Evolutionary conservation across 1,139 yeast species (phyloP).

Genomic region (Pichia sp.): DNA sequence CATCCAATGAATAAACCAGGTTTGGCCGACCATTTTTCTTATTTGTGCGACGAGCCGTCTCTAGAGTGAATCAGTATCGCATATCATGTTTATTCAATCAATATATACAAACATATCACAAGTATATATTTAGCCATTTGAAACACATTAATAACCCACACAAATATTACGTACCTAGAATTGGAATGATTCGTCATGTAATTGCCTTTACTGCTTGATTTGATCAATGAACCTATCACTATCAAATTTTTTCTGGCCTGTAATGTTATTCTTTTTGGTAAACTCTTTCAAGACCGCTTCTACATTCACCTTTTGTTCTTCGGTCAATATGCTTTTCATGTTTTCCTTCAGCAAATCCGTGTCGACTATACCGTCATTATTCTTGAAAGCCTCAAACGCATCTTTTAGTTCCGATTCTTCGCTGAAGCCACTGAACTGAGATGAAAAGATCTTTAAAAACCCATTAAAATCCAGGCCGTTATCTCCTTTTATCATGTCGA

Average conservation of each 20-base stretch:
- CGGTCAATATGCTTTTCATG: slow-evolving; percentile 34
- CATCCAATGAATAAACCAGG: no score
- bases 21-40: no score
- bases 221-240: slow-evolving; percentile 55
- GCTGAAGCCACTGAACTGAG: slow-evolving; percentile 48
- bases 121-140: no score
- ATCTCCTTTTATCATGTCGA: slow-evolving; percentile 26
- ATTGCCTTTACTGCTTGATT: slow-evolving; percentile 13
- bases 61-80: no score
- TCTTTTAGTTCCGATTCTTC: slow-evolving; percentile 49
- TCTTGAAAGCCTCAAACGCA: slow-evolving; percentile 53
- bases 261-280: slow-evolving; percentile 43
- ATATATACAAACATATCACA: no score
- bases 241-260: slow-evolving; percentile 47
- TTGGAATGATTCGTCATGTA: no score
- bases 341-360: slow-evolving; percentile 42
- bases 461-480: slow-evolving; percentile 58
- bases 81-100: no score
- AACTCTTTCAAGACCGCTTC: slow-evolving; percentile 38
- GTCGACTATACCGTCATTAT: slow-evolving; percentile 28
- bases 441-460: slow-evolving; percentile 62
- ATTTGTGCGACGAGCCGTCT: no score
- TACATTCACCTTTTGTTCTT: slow-evolving; percentile 35
- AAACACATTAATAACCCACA: no score
- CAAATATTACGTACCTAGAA: no score